Evolutionary conservation across 1,284 basidiomycete genomes (phyloP).

Genomic region (Puccinia polysora): DNA sequence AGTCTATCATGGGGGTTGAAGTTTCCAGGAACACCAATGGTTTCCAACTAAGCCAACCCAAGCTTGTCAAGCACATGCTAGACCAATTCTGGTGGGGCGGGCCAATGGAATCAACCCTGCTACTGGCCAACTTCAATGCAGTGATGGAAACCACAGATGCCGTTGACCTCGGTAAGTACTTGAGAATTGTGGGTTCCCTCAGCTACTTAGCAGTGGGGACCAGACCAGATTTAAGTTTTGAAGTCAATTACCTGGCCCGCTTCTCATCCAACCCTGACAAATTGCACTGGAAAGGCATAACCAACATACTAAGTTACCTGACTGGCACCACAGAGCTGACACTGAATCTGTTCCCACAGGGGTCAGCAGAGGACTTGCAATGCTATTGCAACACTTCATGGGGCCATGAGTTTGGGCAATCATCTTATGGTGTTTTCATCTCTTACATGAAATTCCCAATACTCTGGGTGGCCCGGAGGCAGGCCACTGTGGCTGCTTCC

Average conservation of each 20-base stretch:
- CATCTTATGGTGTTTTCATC: not conserved
- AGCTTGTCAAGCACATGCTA: too few species aligned
- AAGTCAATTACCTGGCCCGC: not conserved
- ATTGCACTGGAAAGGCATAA: not conserved
- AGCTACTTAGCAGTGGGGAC: constrained; percentile 13
- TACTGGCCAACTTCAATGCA: too few species aligned
- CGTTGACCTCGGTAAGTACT: too few species aligned
- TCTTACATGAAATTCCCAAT: not conserved
- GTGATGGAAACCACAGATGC: too few species aligned
- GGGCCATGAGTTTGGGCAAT: not conserved
- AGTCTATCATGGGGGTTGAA: too few species aligned
- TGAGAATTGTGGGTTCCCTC: not conserved
- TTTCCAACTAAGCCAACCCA: too few species aligned
- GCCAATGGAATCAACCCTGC: too few species aligned
- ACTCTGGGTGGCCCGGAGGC: not conserved
- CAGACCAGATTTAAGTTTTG: not conserved
- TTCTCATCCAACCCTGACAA: not conserved
- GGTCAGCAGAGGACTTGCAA: not conserved
- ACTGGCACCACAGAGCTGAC: not conserved
- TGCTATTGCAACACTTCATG: constrained; percentile 5
- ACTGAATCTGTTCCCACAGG: not conserved
- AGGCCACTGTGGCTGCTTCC: constrained; percentile 4
- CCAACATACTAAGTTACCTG: not conserved
- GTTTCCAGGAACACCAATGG: too few species aligned
- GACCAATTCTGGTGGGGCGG: too few species aligned